Percentiles rank a stretch among this genome's conserved stretches.
Conservation (phyloP, 495 filamentous ascomycete species). For the Mytilinidion resinicola region DNA sequence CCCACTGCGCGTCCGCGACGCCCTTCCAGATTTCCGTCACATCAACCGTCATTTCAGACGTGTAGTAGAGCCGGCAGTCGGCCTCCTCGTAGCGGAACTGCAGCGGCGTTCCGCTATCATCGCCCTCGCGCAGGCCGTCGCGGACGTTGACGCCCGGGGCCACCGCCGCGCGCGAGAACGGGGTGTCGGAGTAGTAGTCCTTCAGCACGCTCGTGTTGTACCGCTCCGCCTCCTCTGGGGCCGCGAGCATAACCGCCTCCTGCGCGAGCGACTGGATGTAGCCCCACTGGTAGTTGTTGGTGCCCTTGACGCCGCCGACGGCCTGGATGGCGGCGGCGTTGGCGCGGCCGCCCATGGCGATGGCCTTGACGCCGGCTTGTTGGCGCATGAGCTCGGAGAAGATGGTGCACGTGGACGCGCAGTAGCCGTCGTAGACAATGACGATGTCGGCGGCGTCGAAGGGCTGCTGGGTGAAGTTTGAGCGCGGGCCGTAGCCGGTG, state of each 20-base stretch:
- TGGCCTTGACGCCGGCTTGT: conserved; percentile 50
- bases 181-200: conserved; percentile 13
- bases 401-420: conserved; percentile 58
- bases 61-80: conserved; percentile 34
- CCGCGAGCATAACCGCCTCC: conserved; percentile 3
- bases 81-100: conserved; percentile 36
- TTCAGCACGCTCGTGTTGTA: conserved; percentile 15
- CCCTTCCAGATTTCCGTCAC: conserved; percentile 31
- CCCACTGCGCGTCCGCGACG: conserved; percentile 29
- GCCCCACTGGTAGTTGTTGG: conserved; percentile 13
- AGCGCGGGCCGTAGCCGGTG: conserved; percentile 24
- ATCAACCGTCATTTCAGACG: conserved; percentile 30
- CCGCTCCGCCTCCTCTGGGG: conserved; percentile 1
- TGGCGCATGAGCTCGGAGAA: conserved; percentile 52
- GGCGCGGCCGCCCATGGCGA: conserved; percentile 57
- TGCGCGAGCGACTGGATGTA: conserved; percentile 21
- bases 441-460: conserved; percentile 32
- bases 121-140: conserved; percentile 32
- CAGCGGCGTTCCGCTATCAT: conserved; percentile 24
- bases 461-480: conserved; percentile 36
- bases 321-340: conserved; percentile 51
- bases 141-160: conserved; percentile 26
- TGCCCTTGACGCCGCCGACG: conserved; percentile 55
- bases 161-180: conserved; percentile 16
- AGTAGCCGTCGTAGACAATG: conserved; percentile 51